phyloP scores from a whole-genome alignment of 352 stramenopile genomes.

The Globisporangium nagaii region DNA sequence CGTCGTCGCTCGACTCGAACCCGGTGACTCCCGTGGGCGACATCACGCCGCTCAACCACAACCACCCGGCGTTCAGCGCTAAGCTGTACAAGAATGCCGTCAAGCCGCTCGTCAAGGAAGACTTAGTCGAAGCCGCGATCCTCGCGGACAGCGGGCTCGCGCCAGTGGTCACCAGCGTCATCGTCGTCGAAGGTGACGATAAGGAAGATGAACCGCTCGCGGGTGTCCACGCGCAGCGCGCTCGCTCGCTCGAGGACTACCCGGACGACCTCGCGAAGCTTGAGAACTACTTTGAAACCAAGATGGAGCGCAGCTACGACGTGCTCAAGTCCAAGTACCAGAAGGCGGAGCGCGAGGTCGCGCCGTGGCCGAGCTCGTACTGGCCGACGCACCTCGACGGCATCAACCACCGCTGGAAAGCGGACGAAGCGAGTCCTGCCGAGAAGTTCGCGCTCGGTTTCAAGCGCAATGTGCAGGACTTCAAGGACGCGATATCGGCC shows the following conservation, averaged over 20 bases:
- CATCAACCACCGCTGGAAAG: conserved; percentile 47
- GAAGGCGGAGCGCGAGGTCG: conserved; percentile 4
- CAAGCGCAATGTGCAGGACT: conserved; percentile 18
- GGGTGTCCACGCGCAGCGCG: background rate
- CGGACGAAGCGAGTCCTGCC: conserved; percentile 18
- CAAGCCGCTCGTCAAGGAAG: conserved; percentile 13
- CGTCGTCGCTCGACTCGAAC: conserved; percentile 17
- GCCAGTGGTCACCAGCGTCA: background rate
- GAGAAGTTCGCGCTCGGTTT: conserved; percentile 52
- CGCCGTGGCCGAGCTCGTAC: conserved; percentile 45
- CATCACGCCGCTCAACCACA: conserved; percentile 15
- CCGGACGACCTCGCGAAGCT: conserved; percentile 14
- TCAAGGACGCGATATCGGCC: conserved; percentile 35
- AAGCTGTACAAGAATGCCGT: conserved; percentile 14
- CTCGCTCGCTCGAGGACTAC: background rate
- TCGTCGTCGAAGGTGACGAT: background rate
- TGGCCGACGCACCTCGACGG: conserved; percentile 52
- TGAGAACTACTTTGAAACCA: conserved; percentile 19
- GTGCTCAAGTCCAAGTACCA: conserved; percentile 25
- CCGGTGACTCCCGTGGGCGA: conserved; percentile 20
- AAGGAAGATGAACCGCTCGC: no score
- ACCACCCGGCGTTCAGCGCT: conserved; percentile 23
- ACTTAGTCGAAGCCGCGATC: conserved; percentile 9
- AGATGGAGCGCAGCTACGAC: conserved; percentile 20
- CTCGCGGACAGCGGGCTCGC: background rate